Base-by-base conservation (phyloP, 768 basidiomycete species). In the Multifurca ochricompacta region DNA sequence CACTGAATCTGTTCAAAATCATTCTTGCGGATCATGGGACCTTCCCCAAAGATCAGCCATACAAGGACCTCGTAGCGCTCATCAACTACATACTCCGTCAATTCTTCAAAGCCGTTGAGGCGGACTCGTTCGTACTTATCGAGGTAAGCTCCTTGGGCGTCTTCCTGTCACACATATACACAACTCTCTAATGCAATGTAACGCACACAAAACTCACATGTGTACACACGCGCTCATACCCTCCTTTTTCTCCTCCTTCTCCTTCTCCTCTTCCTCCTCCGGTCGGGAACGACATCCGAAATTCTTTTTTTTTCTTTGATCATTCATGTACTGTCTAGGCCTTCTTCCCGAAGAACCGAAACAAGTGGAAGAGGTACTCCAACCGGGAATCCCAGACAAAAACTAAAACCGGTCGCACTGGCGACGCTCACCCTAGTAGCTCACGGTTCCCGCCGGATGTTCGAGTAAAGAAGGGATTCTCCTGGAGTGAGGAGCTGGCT, bases 51-150 rank as follows among this genome's bases (percentile, higher is more conserved):
- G 85, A 87, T 45, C 83, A 83, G 58, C 75, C 90, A 1, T 77
- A 80, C 73, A 87, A 86, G 62, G 96, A 98, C 69, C 81, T 98
- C 44, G 67, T 90, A 51, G 77, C 79, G 51, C 71, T 98, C 32
- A 83, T 97, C 72, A 87, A 83, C 63, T 99, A 79, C 70, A 76
- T 97, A 57, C 76, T 97, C 54, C 82, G 90, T 23, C 83, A 86
- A 66, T 98, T 98, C 76, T 98, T 99, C 82, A 98, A 96, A 68
- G 80, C 83, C 6, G 76, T 92, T 44, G 78, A 80, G 49, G 82
- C 90, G 59, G 86, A 96, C 58, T 77, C 89, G 0, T 88, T 97
- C 71, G 74, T 97, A 43, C 79, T 91, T 56, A 77, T 97, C 57
- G 92, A 98, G 77, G 93, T 93, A 16, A 14, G 48, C 7, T 8